Evolutionary conservation across 345 rosid genomes (phyloP).

Genomic region (Camelina sativa): DNA sequence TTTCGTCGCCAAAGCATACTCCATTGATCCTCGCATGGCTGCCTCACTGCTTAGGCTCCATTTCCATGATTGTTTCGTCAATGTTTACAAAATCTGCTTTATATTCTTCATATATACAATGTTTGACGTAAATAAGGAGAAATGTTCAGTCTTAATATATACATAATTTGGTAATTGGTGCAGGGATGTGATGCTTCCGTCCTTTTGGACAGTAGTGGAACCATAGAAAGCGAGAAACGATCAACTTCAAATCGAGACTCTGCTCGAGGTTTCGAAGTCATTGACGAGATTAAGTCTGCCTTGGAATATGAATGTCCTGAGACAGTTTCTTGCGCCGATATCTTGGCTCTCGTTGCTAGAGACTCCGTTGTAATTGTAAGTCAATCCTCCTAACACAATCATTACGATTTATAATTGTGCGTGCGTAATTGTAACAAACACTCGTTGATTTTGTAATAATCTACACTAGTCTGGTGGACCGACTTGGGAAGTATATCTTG

Average conservation of each 20-base stretch:
- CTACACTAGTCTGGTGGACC: conserved; percentile 77
- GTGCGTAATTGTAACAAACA: neutral
- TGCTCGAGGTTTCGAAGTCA: conserved; percentile 76
- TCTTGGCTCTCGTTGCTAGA: conserved; percentile 72
- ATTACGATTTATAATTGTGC: neutral
- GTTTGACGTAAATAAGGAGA: neutral
- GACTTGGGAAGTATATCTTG: conserved; percentile 72
- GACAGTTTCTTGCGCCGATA: conserved; percentile 83
- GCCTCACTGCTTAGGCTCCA: conserved; percentile 76
- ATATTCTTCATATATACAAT: neutral
- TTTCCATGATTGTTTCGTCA: conserved; percentile 82
- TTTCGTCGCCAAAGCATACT: conserved; percentile 55
- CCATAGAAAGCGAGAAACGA: conserved; percentile 68
- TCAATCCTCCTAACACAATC: neutral
- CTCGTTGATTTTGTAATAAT: neutral
- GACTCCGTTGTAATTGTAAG: conserved; percentile 74
- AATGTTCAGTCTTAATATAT: neutral
- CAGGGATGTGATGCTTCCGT: conserved; percentile 89
- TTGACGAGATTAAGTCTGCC: conserved; percentile 72
- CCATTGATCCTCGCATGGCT: conserved; percentile 65
- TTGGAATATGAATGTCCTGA: conserved; percentile 73
- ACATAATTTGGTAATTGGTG: neutral
- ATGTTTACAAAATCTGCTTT: conserved; percentile 44
- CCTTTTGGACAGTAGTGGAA: conserved; percentile 63
- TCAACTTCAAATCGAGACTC: conserved; percentile 69